These are phyloP conservation scores for Chara braunii DNA, from an alignment of 139 green algal species.

Conservation along the genomic window DNA sequence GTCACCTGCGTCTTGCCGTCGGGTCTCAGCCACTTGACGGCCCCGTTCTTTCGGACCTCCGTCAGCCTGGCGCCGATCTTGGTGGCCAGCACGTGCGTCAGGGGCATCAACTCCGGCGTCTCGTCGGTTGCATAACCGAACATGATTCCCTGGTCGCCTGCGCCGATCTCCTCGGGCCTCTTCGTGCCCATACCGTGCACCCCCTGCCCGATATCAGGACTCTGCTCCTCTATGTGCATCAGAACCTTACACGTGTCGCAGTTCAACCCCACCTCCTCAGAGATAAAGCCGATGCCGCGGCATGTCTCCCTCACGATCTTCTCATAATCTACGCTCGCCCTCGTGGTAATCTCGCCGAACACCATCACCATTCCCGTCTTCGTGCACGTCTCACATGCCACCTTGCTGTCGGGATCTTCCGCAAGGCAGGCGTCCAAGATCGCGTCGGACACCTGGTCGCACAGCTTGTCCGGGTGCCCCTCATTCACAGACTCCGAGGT, in stretches of 20 bases:
- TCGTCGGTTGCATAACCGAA: conserved; percentile 99
- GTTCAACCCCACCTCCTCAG: conserved; percentile 85
- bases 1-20: conserved; percentile 99
- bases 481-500: conserved; percentile 69
- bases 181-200: conserved; percentile 99
- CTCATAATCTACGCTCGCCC: conserved; percentile 99
- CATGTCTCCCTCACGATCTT: conserved; percentile 68
- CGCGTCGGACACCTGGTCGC: conserved; percentile 85
- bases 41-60: conserved; percentile 50
- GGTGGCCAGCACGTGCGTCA: conserved; percentile 96
- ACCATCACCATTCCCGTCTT: conserved; percentile 99
- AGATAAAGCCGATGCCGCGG: conserved; percentile 89
- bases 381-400: conserved; percentile 92
- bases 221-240: conserved; percentile 97
- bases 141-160: conserved; percentile 99
- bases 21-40: conserved; percentile 77
- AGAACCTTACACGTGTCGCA: conserved; percentile 90
- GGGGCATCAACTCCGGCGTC: conserved; percentile 95
- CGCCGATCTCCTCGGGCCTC: conserved; percentile 92
- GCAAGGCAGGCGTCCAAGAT: conserved; percentile 95
- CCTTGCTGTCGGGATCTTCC: conserved; percentile 43
- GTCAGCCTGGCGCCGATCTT: conserved; percentile 75
- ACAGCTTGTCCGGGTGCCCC: conserved; percentile 87
- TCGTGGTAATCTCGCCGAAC: conserved; percentile 99
- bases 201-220: conserved; percentile 93